These are phyloP conservation scores for Daldinia vernicosa DNA, from an alignment of 495 filamentous ascomycete genomes.

Conservation along the genomic window DNA sequence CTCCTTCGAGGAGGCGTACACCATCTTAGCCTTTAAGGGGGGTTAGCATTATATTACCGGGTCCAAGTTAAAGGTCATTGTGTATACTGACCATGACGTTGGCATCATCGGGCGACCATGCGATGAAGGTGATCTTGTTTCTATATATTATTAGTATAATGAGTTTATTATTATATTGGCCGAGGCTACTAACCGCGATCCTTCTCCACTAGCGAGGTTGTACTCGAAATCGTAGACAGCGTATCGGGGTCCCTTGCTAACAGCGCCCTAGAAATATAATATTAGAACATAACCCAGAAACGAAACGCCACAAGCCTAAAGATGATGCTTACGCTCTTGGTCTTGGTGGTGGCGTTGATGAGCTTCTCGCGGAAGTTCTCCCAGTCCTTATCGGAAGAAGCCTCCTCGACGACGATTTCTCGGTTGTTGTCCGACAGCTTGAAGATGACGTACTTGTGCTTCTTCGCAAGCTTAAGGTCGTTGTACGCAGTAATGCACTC, in stretches of 20 bases:
- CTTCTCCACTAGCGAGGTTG: conserved; percentile 78
- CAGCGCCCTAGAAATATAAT: conserved; percentile 54
- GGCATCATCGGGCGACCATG: conserved; percentile 89
- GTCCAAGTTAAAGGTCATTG: background rate
- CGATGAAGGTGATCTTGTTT: conserved; percentile 96
- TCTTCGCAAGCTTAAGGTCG: conserved; percentile 88
- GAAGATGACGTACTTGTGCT: conserved; percentile 95
- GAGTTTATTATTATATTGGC: background rate
- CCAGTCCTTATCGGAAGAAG: conserved; percentile 68
- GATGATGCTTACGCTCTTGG: conserved; percentile 48
- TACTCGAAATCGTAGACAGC: conserved; percentile 94
- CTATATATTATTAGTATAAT: conserved; percentile 56
- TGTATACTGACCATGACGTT: conserved; percentile 74
- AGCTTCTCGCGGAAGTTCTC: conserved; percentile 84
- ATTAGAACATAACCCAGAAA: conserved; percentile 22
- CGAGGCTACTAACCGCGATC: conserved; percentile 69
- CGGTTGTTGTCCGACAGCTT: conserved; percentile 95
- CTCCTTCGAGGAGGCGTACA: conserved; percentile 96
- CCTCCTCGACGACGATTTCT: conserved; percentile 82
- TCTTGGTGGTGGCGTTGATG: conserved; percentile 65
- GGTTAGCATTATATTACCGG: conserved; percentile 24
- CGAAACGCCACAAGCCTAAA: background rate
- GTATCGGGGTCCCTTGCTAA: conserved; percentile 84
- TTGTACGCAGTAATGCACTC: conserved; percentile 88
- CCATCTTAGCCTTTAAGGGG: conserved; percentile 79